Evolutionary conservation across 75 land plant genomes (phyloP).

Genomic region (Picea sitchensis): DNA sequence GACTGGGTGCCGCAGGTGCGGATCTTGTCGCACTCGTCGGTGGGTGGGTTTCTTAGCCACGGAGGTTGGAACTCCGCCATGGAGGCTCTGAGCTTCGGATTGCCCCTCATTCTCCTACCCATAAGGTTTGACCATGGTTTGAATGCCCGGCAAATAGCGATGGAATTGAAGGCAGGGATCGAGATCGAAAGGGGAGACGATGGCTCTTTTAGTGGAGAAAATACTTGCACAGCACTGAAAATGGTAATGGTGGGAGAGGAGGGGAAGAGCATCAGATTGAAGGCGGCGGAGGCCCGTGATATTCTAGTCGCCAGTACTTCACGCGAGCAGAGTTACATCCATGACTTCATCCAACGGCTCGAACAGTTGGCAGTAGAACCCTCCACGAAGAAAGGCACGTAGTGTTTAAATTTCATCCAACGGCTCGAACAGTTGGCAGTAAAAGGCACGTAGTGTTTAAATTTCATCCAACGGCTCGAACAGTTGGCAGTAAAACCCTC

Average conservation of each 20-base stretch:
- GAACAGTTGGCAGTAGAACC: too few species aligned
- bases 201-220: constrained; percentile 15
- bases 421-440: too few species aligned
- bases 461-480: too few species aligned
- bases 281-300: neutral
- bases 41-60: constrained; percentile 24
- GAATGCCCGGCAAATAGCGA: constrained; percentile 1
- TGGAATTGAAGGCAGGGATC: constrained; percentile 14
- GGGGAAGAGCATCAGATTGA: neutral
- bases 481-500: too few species aligned
- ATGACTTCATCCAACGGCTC: too few species aligned
- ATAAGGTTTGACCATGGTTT: constrained; percentile 15
- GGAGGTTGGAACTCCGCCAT: constrained; percentile 24
- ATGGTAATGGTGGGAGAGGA: constrained; percentile 9
- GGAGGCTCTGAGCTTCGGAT: constrained; percentile 16
- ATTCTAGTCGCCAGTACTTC: too few species aligned
- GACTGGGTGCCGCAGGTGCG: constrained; percentile 24
- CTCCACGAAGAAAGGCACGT: too few species aligned
- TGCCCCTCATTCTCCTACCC: constrained; percentile 19
- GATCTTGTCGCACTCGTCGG: constrained; percentile 7
- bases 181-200: constrained; percentile 6
- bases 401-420: too few species aligned
- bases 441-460: too few species aligned
- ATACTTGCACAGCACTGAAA: constrained; percentile 4
- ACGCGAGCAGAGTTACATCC: too few species aligned